phyloP scores from a whole-genome alignment of 495 filamentous ascomycete species.

The Paragyromitra xinjiangensis region DNA sequence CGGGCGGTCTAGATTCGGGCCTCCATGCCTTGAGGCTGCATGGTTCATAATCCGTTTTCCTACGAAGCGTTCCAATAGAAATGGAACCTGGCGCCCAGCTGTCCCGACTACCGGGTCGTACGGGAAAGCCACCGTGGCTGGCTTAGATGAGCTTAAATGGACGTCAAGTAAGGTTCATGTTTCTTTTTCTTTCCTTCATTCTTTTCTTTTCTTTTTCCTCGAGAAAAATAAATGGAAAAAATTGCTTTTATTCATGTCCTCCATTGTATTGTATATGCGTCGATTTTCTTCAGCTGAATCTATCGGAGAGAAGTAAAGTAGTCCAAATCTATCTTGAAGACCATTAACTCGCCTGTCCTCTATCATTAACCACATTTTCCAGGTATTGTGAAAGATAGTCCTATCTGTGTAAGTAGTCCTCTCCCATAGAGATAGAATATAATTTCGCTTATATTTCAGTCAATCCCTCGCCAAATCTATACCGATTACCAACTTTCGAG shows the following conservation, averaged over 20 bases:
- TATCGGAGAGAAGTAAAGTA: constrained; percentile 5
- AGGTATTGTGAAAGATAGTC: neutral
- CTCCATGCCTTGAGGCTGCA: constrained; percentile 27
- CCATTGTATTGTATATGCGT: neutral
- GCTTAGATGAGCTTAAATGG: constrained; percentile 44
- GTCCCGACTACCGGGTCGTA: constrained; percentile 31
- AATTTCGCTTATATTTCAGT: neutral
- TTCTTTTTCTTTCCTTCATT: constrained; percentile 5
- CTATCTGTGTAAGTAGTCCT: neutral
- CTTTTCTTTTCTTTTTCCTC: constrained; percentile 11
- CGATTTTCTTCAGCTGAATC: neutral
- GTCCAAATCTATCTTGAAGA: neutral
- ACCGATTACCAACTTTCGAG: neutral
- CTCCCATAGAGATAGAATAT: neutral
- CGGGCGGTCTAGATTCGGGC: constrained; percentile 16
- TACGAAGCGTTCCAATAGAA: constrained; percentile 50
- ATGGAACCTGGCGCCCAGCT: constrained; percentile 21
- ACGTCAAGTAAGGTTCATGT: constrained; percentile 19
- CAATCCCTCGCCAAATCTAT: neutral
- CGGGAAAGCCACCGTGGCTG: constrained; percentile 36
- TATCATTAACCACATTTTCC: neutral
- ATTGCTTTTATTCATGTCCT: constrained; percentile 1
- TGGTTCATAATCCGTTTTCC: constrained; percentile 36
- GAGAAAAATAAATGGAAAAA: neutral
- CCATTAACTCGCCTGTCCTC: neutral